Conservation (phyloP, 768 basidiomycete genomes). For the Gloeostereum incarnatum region DNA sequence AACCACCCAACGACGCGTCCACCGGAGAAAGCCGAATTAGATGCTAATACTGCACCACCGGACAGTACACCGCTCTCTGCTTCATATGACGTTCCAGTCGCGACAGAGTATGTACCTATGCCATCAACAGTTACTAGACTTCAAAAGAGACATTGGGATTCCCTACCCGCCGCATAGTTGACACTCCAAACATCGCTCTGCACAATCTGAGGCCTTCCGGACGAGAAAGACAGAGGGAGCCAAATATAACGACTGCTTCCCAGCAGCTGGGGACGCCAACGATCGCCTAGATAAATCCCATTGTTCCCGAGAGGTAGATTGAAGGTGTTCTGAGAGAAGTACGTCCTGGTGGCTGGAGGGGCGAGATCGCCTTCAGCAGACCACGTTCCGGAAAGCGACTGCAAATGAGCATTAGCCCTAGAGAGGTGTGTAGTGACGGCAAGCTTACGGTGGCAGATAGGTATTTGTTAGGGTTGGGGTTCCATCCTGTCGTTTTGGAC, state of each 20-base stretch:
- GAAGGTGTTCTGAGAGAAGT: conserved; percentile 53
- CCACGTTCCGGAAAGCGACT: conserved; percentile 49
- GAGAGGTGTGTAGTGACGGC: not conserved
- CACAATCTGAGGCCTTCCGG: conserved; percentile 45
- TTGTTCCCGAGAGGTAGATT: conserved; percentile 39
- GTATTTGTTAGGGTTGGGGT: conserved; percentile 51
- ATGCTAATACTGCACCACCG: conserved; percentile 35
- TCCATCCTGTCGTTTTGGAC: conserved; percentile 31
- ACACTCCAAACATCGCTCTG: conserved; percentile 50
- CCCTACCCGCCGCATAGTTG: conserved; percentile 31
- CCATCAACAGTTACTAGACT: not conserved
- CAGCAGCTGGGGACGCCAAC: conserved; percentile 44
- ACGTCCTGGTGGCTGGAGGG: conserved; percentile 38
- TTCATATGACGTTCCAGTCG: conserved; percentile 43
- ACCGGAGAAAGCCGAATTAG: conserved; percentile 39
- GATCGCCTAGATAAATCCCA: conserved; percentile 57
- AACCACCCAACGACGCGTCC: conserved; percentile 46
- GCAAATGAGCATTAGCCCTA: conserved; percentile 2
- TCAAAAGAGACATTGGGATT: not conserved
- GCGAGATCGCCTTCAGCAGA: conserved; percentile 49
- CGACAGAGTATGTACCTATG: conserved; percentile 37
- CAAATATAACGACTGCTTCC: conserved; percentile 55
- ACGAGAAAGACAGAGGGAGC: conserved; percentile 48
- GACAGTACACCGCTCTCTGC: conserved; percentile 42
- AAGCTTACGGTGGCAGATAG: conserved; percentile 38